Evolutionary conservation across 495 filamentous ascomycete genomes (phyloP).

Genomic region (Hypoxylon subgilvum): DNA sequence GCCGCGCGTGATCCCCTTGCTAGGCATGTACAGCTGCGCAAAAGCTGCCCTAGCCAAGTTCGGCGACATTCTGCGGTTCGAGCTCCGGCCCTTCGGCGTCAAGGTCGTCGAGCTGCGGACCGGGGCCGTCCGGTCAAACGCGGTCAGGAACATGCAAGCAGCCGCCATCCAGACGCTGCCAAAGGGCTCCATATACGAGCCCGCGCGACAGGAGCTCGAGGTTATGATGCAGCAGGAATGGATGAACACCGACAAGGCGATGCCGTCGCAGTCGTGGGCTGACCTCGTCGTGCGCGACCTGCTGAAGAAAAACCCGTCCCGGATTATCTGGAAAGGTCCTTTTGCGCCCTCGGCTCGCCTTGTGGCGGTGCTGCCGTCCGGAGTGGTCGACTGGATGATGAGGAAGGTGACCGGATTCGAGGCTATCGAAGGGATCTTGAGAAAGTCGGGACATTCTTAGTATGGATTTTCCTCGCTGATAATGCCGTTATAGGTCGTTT

Average conservation of each 20-base stretch:
- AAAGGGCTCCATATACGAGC: constrained; percentile 5
- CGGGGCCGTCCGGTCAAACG: constrained; percentile 7
- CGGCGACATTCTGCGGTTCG: constrained; percentile 37
- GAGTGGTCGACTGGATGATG: background rate
- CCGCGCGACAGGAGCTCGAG: constrained; percentile 23
- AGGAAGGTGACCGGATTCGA: background rate
- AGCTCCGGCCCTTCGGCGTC: constrained; percentile 42
- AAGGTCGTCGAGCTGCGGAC: constrained; percentile 35
- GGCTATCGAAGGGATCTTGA: background rate
- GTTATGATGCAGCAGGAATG: no score
- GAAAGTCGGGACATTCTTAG: background rate
- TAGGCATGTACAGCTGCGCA: constrained; percentile 42
- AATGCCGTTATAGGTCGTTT: no score
- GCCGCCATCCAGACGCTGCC: constrained; percentile 8
- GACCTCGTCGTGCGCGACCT: background rate
- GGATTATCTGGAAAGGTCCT: background rate
- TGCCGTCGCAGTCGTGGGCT: background rate
- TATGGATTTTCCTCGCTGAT: no score
- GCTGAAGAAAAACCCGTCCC: background rate
- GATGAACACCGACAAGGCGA: no score
- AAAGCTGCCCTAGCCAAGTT: constrained; percentile 41
- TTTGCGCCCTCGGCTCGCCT: background rate
- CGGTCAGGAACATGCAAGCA: background rate
- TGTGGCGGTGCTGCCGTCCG: background rate
- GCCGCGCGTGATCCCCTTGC: constrained; percentile 10